These are phyloP conservation scores for Botrytis cinerea DNA, from an alignment of 2,329 filamentous ascomycete species.

Conservation along the genomic window DNA sequence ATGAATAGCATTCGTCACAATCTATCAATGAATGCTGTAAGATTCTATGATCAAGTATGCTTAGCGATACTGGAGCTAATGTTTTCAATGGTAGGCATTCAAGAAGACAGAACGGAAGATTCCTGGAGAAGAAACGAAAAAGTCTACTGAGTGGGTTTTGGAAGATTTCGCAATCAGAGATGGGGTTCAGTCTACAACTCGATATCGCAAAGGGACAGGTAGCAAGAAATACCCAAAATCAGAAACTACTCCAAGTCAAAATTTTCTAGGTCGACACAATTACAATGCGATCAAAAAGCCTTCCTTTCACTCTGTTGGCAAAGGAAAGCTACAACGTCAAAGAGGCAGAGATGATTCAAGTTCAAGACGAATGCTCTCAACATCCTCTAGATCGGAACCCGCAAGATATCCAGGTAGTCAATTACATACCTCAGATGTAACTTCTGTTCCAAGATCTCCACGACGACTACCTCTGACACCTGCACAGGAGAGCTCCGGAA, in stretches of 20 bases:
- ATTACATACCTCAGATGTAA: slow-evolving; percentile 21
- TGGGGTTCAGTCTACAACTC: slow-evolving; percentile 83
- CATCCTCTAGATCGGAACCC: slow-evolving; percentile 2
- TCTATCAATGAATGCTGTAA: slow-evolving; percentile 90
- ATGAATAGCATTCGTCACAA: slow-evolving; percentile 96
- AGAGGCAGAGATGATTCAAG: slow-evolving; percentile 26
- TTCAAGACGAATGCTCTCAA: slow-evolving; percentile 19
- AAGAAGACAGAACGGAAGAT: slow-evolving; percentile 50
- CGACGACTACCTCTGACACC: slow-evolving; percentile 33
- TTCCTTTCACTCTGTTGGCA: slow-evolving; percentile 21
- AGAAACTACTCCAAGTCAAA: slow-evolving; percentile 3
- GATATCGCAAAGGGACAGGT: slow-evolving; percentile 61
- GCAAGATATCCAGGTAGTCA: not conserved
- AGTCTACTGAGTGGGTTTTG: slow-evolving; percentile 75
- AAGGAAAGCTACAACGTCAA: slow-evolving; percentile 32
- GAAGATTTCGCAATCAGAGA: slow-evolving; percentile 66
- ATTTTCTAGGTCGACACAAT: not conserved
- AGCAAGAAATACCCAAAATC: slow-evolving; percentile 43
- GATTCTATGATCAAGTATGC: slow-evolving; percentile 43
- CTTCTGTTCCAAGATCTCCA: slow-evolving; percentile 1
- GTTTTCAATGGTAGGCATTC: slow-evolving; percentile 50
- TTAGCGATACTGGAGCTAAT: slow-evolving; percentile 37
- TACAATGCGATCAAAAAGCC: slow-evolving; percentile 16
- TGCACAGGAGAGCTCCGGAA: slow-evolving; percentile 19
- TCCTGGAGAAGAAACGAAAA: slow-evolving; percentile 57